Conservation (phyloP, 352 stramenopile species). For the Phytophthora sojae region DNA sequence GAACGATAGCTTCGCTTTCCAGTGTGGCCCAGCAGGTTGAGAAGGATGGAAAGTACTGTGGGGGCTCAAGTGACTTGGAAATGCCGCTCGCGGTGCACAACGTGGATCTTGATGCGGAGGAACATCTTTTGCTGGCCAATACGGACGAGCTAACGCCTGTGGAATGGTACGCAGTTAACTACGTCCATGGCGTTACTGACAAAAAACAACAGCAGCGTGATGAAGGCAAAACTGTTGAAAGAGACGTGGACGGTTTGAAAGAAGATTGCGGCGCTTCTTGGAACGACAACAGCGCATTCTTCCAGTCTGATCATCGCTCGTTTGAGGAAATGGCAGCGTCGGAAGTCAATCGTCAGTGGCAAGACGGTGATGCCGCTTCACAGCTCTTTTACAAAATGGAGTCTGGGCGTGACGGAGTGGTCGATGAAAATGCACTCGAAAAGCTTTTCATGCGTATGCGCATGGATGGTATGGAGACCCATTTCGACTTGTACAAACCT, state of each 20-base stretch:
- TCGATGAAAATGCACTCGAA: constrained; percentile 44
- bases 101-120: constrained; percentile 78
- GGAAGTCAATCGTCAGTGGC: constrained; percentile 48
- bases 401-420: background rate
- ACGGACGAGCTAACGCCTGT: constrained; percentile 85
- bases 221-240: constrained; percentile 26
- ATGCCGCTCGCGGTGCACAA: constrained; percentile 62
- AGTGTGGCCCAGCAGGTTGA: constrained; percentile 51
- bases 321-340: constrained; percentile 54
- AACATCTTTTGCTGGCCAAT: constrained; percentile 84
- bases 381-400: constrained; percentile 52
- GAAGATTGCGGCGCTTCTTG: constrained; percentile 23
- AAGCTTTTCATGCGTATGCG: constrained; percentile 59
- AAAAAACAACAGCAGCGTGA: constrained; percentile 48
- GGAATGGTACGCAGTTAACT: constrained; percentile 89
- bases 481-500: constrained; percentile 65
- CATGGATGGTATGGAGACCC: constrained; percentile 61
- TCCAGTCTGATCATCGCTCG: constrained; percentile 40
- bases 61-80: constrained; percentile 49
- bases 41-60: constrained; percentile 55
- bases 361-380: constrained; percentile 50
- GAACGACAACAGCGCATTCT: constrained; percentile 24
- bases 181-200: constrained; percentile 68
- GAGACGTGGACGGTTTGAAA: constrained; percentile 15
- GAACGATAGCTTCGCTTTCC: constrained; percentile 39